phyloP scores from a whole-genome alignment of 164 flowering plant species.

The Berberis vulgaris region DNA sequence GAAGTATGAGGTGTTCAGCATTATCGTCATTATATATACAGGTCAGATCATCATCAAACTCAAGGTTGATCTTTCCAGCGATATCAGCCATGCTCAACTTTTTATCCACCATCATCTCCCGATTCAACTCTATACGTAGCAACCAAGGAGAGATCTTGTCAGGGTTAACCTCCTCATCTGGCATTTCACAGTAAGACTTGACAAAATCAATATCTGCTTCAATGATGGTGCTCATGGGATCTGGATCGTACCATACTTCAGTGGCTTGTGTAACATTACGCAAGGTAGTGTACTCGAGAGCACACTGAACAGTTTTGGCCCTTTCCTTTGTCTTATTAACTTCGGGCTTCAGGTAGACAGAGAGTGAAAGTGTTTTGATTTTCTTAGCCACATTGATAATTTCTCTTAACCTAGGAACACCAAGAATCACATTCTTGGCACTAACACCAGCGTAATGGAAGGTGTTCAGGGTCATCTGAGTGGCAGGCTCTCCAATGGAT shows the following conservation, averaged over 20 bases:
- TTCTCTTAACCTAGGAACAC: constrained; percentile 95
- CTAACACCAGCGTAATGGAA: constrained; percentile 99
- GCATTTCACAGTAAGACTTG: constrained; percentile 95
- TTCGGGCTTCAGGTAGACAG: constrained; percentile 82
- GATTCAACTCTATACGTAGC: constrained; percentile 88
- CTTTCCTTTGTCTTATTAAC: constrained; percentile 71
- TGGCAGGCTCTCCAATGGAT: constrained; percentile 98
- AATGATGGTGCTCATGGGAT: constrained; percentile 92
- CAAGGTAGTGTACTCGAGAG: constrained; percentile 84
- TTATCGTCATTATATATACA: constrained; percentile 44
- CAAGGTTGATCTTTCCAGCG: constrained; percentile 90
- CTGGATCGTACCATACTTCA: constrained; percentile 99
- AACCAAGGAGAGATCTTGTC: constrained; percentile 95
- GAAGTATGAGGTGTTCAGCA: too few species aligned
- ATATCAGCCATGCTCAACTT: constrained; percentile 98
- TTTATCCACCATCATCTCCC: constrained; percentile 99
- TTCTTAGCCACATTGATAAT: constrained; percentile 97
- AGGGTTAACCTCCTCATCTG: constrained; percentile 29
- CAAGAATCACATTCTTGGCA: constrained; percentile 97
- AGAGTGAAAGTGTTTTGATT: constrained; percentile 92
- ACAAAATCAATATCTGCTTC: constrained; percentile 95
- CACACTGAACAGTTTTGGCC: constrained; percentile 96
- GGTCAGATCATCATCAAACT: constrained; percentile 88
- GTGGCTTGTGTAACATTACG: constrained; percentile 97
- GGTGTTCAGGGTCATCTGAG: constrained; percentile 97